Evolutionary conservation across 805 yeast species (phyloP).

Genomic region (Blastobotrys terrestris): DNA sequence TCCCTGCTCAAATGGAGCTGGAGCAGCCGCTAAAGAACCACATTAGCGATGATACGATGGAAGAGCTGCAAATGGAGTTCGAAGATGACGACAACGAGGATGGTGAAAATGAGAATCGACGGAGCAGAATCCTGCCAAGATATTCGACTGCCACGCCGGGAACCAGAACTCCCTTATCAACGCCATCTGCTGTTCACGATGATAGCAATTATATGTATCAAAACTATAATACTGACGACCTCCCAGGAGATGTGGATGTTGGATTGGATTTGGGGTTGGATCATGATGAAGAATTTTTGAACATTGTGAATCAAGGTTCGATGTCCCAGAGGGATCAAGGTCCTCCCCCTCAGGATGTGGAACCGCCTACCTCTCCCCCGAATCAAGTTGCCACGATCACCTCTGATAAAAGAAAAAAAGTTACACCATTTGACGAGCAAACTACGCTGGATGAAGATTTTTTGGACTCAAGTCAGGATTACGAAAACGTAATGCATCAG

Average conservation of each 20-base stretch:
- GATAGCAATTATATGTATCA: not conserved
- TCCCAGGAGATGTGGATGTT: not conserved
- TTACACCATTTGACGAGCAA: not conserved
- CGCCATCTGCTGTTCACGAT: not conserved
- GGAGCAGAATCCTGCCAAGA: not conserved
- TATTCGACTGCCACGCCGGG: not conserved
- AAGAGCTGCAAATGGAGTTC: not conserved
- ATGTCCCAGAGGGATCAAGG: too few relatives aligned
- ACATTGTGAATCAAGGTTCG: too few relatives aligned
- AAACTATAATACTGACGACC: not conserved
- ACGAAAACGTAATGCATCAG: not conserved
- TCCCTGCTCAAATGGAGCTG: not conserved
- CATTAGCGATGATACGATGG: not conserved
- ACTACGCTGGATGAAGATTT: not conserved
- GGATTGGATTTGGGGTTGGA: not conserved
- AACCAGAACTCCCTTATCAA: not conserved
- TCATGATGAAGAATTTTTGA: not conserved
- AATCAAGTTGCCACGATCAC: not conserved
- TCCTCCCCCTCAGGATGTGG: too few relatives aligned
- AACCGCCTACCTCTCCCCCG: not conserved
- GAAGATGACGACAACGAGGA: not conserved
- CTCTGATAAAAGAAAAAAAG: not conserved
- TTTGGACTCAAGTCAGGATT: not conserved
- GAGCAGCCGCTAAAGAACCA: not conserved
- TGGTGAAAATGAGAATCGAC: not conserved